Evolutionary conservation across 805 yeast genomes (phyloP), one percentile per base, ranked within the genome.

Genomic region (Yueomyces sinensis): DNA sequence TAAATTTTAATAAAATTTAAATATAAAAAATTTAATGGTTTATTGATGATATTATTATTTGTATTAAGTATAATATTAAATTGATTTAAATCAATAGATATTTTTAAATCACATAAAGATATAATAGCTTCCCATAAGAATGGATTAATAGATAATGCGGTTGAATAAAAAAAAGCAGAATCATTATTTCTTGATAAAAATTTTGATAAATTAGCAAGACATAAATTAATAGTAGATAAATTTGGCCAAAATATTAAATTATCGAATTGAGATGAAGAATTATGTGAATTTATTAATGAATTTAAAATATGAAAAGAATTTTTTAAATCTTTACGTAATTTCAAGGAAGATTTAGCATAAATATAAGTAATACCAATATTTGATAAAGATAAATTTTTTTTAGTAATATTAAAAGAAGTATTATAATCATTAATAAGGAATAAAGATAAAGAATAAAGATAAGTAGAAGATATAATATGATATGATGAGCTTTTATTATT

Each of bases 281-380:
- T 83, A 42, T 83, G 76, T 0, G 95, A 84, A 71, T 91, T 84
- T 30, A 13, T 54, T 34, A 29, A 40, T 36, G 28, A 51, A 32
- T n/a, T 51, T 74, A 50, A 81, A 70, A 46, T 72, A 70, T 1
- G 82, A 93, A 58, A 70, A 82, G 1, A 87, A 3, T 58, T 54
- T 32, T 66, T 64, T 16, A 66, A 44, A 19, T 42, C 40, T 29
- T 40, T 35, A 13, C 43, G 41, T 9, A 66, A 47, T 22, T 37
- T 22, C 5, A 37, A 32, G 7, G 28, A 25, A 13, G 28, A 5
- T n/a, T n/a, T 25, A 25, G 28, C 91, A 56, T 71, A 81, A 1
- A 86, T 54, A 50, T 70, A 86, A 0, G 76, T 64, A 52, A 94
- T 83, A 1, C 93, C 93, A 27, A 72, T 58, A 54, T 82, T 83